Evolutionary conservation across 192 early-diverging fungal species (phyloP), one percentile per base, ranked within the genome.

Genomic region (Chytriomyces sp.): DNA sequence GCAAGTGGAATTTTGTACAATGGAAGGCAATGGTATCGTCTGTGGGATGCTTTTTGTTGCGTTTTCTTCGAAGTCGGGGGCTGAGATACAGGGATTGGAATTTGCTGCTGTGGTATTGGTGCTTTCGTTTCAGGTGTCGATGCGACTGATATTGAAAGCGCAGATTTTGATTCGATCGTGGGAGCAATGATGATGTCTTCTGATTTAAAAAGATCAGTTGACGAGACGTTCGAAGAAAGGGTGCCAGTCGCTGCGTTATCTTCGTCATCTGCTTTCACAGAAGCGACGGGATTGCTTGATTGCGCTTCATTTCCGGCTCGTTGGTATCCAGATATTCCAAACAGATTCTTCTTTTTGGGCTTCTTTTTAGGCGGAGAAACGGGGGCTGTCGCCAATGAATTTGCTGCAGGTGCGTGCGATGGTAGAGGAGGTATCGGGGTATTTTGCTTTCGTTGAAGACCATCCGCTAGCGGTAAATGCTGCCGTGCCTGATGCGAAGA

Each of bases 11-110:
- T 75, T 35, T 73, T 76, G 65, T 74, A 88, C 6, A 88, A 72
- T 9, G 86, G 86, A 5, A 88, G 80, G 72, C 83, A 85, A 8
- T 68, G 53, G 1, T 57, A 67, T 20, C 63, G 57, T 24, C 73
- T 46, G 64, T 28, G 71, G 20, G 53, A 57, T 57, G 53, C 53
- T 18, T 20, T 11, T 57, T 57, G 53, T 18, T 57, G 53, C 53
- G 53, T 57, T 11, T 57, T 57, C 3, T 57, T 57, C 53, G 53
- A 20, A 3, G 53, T 35, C 28, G 28, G 28, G 28, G 28, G 28
- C 2, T 35, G 53, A 57, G 11, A 57, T 3, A 57, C 53, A 18
- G 11, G 53, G 3, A 11, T 57, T 20, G 28, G 28, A 57, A 3
- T 57, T 57, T 18, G 53, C 11, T 57, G 53, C 53, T 11, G 13